A percentile compares a stretch with the other conserved stretches of the same genome.
Evolutionary conservation across 1,284 basidiomycete species (phyloP).

Genomic region (Apiotrichum sp.): DNA sequence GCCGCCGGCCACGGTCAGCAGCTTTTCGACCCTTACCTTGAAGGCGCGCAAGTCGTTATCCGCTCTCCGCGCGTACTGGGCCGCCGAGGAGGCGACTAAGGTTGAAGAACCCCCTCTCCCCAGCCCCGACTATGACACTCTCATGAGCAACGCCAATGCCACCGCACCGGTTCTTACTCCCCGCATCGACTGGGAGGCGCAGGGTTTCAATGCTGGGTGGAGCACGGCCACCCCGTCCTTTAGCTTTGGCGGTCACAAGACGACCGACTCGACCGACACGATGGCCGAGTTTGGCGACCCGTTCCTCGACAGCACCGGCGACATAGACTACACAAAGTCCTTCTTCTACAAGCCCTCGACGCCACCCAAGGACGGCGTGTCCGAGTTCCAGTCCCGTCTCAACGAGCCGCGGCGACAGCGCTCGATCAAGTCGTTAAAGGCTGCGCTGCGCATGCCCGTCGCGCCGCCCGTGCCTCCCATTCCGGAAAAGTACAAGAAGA

Average conservation of each 20-base stretch:
- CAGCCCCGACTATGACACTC: neutral
- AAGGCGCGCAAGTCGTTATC: constrained; percentile 32
- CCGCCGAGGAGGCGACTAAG: neutral
- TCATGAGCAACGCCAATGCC: constrained; percentile 3
- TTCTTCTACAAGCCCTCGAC: constrained; percentile 47
- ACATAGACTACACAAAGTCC: constrained; percentile 43
- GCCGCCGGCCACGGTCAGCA: neutral
- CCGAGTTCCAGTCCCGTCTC: neutral
- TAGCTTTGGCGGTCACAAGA: neutral
- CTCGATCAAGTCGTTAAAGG: constrained; percentile 44
- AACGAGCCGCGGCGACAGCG: constrained; percentile 16
- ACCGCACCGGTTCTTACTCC: constrained; percentile 27
- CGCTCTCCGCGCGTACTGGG: constrained; percentile 27
- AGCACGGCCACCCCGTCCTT: constrained; percentile 10
- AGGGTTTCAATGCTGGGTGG: constrained; percentile 38
- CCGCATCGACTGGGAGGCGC: constrained; percentile 33
- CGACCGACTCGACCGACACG: constrained; percentile 9
- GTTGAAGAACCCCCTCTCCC: constrained; percentile 2
- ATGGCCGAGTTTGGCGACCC: constrained; percentile 14
- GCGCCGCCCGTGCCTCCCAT: constrained; percentile 37
- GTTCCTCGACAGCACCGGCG: constrained; percentile 1
- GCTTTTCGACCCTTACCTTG: constrained; percentile 21
- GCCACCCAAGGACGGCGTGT: constrained; percentile 22
- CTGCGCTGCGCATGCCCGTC: constrained; percentile 34
- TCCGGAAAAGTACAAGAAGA: constrained; percentile 18